phyloP scores from a whole-genome alignment of 2,329 filamentous ascomycete species.

The Trichophaea hybrida region DNA sequence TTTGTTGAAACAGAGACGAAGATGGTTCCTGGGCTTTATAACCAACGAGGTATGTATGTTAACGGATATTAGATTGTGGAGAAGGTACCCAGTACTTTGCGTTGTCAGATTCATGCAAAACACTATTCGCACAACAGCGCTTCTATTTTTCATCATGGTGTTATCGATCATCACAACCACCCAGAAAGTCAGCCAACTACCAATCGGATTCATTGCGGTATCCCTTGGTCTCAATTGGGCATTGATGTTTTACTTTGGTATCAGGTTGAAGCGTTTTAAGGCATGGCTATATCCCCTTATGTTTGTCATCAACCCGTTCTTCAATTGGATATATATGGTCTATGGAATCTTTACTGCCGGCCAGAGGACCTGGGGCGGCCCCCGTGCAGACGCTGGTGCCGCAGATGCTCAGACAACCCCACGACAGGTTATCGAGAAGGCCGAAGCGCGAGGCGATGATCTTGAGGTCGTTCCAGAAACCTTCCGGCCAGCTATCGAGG shows the following conservation, averaged over 20 bases:
- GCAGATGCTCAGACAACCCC: conserved; percentile 64
- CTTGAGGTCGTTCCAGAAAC: conserved; percentile 80
- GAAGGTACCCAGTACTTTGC: conserved; percentile 72
- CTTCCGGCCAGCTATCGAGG: conserved; percentile 50
- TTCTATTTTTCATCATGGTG: conserved; percentile 88
- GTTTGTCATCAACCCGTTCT: conserved; percentile 89
- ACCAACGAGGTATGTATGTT: conserved; percentile 98
- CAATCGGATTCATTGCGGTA: conserved; percentile 83
- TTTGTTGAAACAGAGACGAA: conserved; percentile 80
- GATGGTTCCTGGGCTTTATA: conserved; percentile 96
- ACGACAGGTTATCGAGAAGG: conserved; percentile 69
- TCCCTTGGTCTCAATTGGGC: conserved; percentile 87
- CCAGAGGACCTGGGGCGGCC: conserved; percentile 89
- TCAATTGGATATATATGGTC: conserved; percentile 98
- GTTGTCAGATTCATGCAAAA: conserved; percentile 88
- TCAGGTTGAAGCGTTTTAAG: conserved; percentile 76
- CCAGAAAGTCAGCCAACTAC: conserved; percentile 61
- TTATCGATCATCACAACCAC: conserved; percentile 74
- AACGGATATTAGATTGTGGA: conserved; percentile 85
- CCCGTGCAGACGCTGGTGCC: conserved; percentile 71
- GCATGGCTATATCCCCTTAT: conserved; percentile 90
- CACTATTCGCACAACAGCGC: conserved; percentile 83
- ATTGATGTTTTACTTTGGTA: conserved; percentile 91
- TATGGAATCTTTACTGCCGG: conserved; percentile 92
- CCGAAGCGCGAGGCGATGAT: conserved; percentile 66